A percentile compares a stretch with the other conserved stretches of the same genome.
phyloP scores from a whole-genome alignment of 306 rosid species.

The Acacia crassicarpa region DNA sequence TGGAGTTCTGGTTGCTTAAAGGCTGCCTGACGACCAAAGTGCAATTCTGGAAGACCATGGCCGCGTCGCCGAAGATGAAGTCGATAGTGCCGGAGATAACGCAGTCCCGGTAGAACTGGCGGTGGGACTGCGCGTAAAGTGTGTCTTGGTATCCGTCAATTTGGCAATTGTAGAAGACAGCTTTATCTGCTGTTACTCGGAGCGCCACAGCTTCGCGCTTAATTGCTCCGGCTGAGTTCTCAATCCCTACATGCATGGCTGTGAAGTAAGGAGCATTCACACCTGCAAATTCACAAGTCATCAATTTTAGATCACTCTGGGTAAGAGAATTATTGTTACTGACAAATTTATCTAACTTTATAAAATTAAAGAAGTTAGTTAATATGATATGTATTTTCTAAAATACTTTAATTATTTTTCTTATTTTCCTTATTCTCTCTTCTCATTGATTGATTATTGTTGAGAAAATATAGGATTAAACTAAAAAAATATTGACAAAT shows the following conservation, averaged over 20 bases:
- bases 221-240: constrained; percentile 55
- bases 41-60: constrained; percentile 66
- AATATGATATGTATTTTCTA: no score
- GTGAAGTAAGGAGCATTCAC: constrained; percentile 63
- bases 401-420: no score
- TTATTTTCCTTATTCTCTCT: no score
- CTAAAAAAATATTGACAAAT: no score
- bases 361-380: no score
- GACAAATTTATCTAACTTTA: no score
- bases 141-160: constrained; percentile 65
- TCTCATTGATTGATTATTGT: no score
- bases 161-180: constrained; percentile 52
- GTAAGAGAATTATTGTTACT: no score
- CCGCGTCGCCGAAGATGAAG: constrained; percentile 56
- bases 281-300: constrained; percentile 35
- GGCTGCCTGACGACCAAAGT: constrained; percentile 53
- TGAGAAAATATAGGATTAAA: no score
- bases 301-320: background rate
- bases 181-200: constrained; percentile 50
- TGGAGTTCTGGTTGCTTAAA: constrained; percentile 38
- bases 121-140: constrained; percentile 42
- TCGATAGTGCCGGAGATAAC: constrained; percentile 49
- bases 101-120: constrained; percentile 67
- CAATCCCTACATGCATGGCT: constrained; percentile 65
- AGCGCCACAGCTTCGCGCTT: constrained; percentile 64